Base-by-base conservation (phyloP, 441 rosid species). In the Iberis amara region DNA sequence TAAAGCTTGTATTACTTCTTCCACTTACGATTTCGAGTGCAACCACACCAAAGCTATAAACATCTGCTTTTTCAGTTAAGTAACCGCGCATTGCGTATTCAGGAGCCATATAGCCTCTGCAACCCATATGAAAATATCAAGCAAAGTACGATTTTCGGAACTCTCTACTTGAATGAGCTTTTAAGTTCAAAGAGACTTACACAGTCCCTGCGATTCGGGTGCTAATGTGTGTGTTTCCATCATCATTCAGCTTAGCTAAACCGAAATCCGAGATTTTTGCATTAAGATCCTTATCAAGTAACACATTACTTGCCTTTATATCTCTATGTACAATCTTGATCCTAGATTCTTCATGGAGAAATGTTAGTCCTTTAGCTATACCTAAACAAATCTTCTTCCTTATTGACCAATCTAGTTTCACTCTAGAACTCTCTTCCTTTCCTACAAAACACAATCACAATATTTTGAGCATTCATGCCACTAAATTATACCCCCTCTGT, bases 21-120 rank as follows among this genome's bases (percentile, higher is more conserved):
- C 81, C 42, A 73, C 76, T 83, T 5, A 83, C 79, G 31, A 77
- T 64, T 61, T 84, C 92, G 46, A 84, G 45, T 31, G 62, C 63
- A 15, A 79, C 84, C 2, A 81, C 70, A 12, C 92, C 92, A 15
- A 81, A 81, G 62, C 92, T 84, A 39, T 84, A 84, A 13, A 81
- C 82, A 64, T 81, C 92, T 0, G 86, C 84, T 39, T 79, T 76
- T 56, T 55, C 59, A 0, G 78, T 79, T 46, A 76, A 59, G 71
- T 68, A 72, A 40, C 85, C 82, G 1, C 69, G 78, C 81, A 79
- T 74, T 11, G 78, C 85, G 14, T 85, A 85, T 58, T 81, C 88
- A 0, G 80, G 82, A 40, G 82, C 57, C 57, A 52, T 38, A 23
- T 52, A 52, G 4, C 57, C 57, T 7, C 57, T 52, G 23, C 32